phyloP scores from a whole-genome alignment of 306 rosid species.

The Prunus fruticosa region DNA sequence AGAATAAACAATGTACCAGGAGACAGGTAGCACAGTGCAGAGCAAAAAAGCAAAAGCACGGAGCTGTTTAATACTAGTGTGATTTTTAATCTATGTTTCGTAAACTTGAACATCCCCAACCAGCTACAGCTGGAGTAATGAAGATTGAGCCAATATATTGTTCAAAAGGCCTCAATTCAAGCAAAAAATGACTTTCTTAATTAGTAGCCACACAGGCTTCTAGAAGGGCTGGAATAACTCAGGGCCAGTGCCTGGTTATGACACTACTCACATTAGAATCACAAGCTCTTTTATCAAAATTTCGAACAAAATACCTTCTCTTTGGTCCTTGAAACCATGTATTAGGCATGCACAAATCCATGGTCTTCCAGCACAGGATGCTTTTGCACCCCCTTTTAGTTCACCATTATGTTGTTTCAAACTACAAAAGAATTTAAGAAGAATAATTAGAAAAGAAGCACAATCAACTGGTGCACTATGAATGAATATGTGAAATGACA shows the following conservation, averaged over 20 bases:
- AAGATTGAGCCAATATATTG: background rate
- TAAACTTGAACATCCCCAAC: slow-evolving; percentile 76
- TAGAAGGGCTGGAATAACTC: background rate
- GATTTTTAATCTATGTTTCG: slow-evolving; percentile 56
- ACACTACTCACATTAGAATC: background rate
- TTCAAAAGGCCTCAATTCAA: background rate
- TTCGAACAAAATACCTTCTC: slow-evolving; percentile 49
- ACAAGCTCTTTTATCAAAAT: background rate
- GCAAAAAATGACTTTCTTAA: background rate
- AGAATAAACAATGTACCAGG: slow-evolving; percentile 44
- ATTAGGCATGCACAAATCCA: slow-evolving; percentile 79
- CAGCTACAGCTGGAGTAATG: background rate
- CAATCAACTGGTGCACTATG: background rate
- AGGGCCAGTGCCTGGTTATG: background rate
- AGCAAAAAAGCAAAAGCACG: slow-evolving; percentile 18
- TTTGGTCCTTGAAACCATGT: slow-evolving; percentile 66
- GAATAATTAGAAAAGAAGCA: background rate
- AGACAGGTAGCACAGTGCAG: slow-evolving; percentile 81
- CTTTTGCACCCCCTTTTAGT: slow-evolving; percentile 88
- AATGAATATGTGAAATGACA: background rate
- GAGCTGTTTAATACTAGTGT: slow-evolving; percentile 73
- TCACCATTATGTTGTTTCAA: slow-evolving; percentile 83
- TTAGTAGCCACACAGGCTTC: background rate
- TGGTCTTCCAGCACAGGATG: slow-evolving; percentile 83
- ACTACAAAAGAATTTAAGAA: slow-evolving; percentile 28